phyloP scores from a whole-genome alignment of 805 yeast genomes.

The Trichomonascus vanleenenianus region DNA sequence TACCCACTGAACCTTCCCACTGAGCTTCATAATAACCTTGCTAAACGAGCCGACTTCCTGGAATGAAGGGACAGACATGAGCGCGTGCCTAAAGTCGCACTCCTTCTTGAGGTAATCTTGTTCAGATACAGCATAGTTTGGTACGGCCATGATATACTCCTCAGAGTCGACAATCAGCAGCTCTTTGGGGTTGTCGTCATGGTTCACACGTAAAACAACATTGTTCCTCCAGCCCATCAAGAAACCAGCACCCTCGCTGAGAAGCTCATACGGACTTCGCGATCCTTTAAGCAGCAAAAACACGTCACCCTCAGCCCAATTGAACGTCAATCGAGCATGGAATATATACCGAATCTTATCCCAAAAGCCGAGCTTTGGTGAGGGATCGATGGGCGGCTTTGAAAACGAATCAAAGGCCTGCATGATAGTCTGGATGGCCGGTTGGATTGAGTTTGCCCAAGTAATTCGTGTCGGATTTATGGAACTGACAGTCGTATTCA shows the following conservation, averaged over 20 bases:
- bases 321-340: slow-evolving; percentile 60
- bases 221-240: slow-evolving; percentile 60
- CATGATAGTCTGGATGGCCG: slow-evolving; percentile 76
- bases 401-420: slow-evolving; percentile 72
- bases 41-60: slow-evolving; percentile 22
- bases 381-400: slow-evolving; percentile 85
- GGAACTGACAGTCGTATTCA: slow-evolving; percentile 49
- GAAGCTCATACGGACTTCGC: slow-evolving; percentile 66
- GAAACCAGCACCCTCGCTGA: slow-evolving; percentile 68
- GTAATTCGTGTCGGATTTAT: slow-evolving; percentile 54
- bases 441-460: slow-evolving; percentile 82
- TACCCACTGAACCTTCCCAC: slow-evolving; percentile 69
- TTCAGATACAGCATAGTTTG: slow-evolving; percentile 53
- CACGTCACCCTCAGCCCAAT: slow-evolving; percentile 41
- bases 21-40: slow-evolving; percentile 52
- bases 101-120: slow-evolving; percentile 20
- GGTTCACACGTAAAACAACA: slow-evolving; percentile 54
- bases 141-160: slow-evolving; percentile 61
- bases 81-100: slow-evolving; percentile 28
- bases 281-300: slow-evolving; percentile 51
- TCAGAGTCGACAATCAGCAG: slow-evolving; percentile 59
- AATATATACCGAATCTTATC: slow-evolving; percentile 71
- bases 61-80: slow-evolving; percentile 16
- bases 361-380: slow-evolving; percentile 85
- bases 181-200: slow-evolving; percentile 56